These are phyloP conservation scores for Pisolithus thermaeus DNA, from an alignment of 1,284 basidiomycete genomes.

Conservation along the genomic window DNA sequence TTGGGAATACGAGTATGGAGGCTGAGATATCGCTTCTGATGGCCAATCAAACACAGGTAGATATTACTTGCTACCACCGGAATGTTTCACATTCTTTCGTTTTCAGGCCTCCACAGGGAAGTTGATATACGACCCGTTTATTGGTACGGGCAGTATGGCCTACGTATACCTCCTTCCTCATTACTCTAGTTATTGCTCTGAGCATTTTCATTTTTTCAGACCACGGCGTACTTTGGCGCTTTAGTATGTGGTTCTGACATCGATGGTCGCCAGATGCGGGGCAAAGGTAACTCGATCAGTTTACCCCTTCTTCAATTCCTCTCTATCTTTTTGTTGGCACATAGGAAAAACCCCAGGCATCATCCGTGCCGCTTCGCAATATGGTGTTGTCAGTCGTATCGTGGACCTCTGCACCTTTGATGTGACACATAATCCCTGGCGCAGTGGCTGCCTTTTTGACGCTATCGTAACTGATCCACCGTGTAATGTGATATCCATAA, in stretches of 20 bases:
- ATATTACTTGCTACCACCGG: conserved; percentile 7
- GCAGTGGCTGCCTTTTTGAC: conserved; percentile 86
- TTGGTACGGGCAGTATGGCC: conserved; percentile 95
- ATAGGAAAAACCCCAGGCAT: conserved; percentile 63
- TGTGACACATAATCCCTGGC: conserved; percentile 84
- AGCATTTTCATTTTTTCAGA: conserved; percentile 36
- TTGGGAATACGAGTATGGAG: conserved; percentile 98
- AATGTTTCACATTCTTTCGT: background rate
- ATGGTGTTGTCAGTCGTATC: conserved; percentile 72
- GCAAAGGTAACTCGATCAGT: conserved; percentile 54
- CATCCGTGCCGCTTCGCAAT: conserved; percentile 77
- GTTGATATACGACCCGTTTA: conserved; percentile 93
- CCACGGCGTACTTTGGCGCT: conserved; percentile 84
- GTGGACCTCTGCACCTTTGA: conserved; percentile 89
- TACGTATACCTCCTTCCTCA: conserved; percentile 47
- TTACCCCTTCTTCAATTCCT: background rate
- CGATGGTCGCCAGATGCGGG: conserved; percentile 94
- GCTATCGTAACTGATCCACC: conserved; percentile 94
- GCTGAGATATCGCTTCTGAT: conserved; percentile 91
- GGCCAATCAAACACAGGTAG: conserved; percentile 90
- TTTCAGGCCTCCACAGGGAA: conserved; percentile 81
- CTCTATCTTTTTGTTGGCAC: background rate
- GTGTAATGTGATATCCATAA: conserved; percentile 46
- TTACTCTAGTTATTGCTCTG: conserved; percentile 17
- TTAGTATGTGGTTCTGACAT: conserved; percentile 92